phyloP scores from a whole-genome alignment of 139 green algal genomes.

The Haematococcus lacustris region DNA sequence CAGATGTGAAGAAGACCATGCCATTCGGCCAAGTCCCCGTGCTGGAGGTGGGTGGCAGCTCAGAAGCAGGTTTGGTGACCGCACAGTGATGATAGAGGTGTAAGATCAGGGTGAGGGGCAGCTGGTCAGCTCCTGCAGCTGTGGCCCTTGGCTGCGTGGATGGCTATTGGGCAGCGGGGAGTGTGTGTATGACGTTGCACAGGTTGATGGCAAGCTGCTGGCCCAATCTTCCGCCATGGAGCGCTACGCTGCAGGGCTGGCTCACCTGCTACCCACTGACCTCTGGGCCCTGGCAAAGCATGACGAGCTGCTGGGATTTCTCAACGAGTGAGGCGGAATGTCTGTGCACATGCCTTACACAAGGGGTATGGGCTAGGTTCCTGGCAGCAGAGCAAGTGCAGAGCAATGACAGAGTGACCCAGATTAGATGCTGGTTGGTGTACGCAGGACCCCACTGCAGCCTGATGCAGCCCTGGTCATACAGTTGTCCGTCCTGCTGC shows the following conservation, averaged over 20 bases:
- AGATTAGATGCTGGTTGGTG: background rate
- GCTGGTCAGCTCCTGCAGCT: too few relatives aligned
- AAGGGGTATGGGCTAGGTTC: background rate
- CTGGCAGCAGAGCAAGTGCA: background rate
- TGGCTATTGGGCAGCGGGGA: too few relatives aligned
- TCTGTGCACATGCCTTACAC: background rate
- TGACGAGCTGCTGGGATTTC: background rate
- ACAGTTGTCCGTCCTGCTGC: background rate
- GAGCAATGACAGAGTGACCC: background rate
- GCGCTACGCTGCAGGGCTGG: background rate
- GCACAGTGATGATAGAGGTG: too few relatives aligned
- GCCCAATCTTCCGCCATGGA: conserved; percentile 6
- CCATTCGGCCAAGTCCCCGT: conserved; percentile 7
- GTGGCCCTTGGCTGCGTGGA: too few relatives aligned
- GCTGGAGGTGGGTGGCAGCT: conserved; percentile 7
- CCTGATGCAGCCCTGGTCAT: background rate
- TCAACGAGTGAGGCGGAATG: background rate
- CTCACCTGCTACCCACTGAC: background rate
- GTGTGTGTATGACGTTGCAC: too few relatives aligned
- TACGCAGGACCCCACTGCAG: background rate
- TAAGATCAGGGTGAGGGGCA: too few relatives aligned
- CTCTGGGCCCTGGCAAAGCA: background rate
- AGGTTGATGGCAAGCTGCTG: conserved; percentile 5
- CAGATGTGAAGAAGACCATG: conserved; percentile 2
- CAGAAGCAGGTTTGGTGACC: too few relatives aligned